phyloP scores from a whole-genome alignment of 202 grass and related monocot genomes.

The Panicum hallii region DNA sequence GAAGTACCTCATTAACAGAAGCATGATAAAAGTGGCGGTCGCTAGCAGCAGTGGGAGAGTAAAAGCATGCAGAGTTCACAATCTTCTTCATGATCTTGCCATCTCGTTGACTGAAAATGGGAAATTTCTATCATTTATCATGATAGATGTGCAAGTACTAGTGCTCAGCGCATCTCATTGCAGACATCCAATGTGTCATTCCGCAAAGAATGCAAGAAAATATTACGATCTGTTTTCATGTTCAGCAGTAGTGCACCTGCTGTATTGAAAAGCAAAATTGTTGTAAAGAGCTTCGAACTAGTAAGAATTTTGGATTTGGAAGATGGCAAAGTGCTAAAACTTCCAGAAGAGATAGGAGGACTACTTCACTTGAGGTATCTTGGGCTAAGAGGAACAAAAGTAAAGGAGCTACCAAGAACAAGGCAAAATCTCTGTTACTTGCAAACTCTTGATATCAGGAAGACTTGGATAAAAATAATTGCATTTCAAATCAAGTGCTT shows the following conservation, averaged over 20 bases:
- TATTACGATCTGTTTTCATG: conserved; percentile 51
- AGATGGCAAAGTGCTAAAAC: conserved; percentile 35
- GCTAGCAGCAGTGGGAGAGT: conserved; percentile 51
- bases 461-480: conserved; percentile 43
- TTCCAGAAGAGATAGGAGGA: conserved; percentile 51
- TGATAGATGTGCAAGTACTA: conserved; percentile 19
- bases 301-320: conserved; percentile 59
- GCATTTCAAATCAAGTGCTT: conserved; percentile 47
- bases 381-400: conserved; percentile 49
- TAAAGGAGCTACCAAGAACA: conserved; percentile 56
- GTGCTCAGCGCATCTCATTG: conserved; percentile 36
- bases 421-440: conserved; percentile 46
- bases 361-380: conserved; percentile 58
- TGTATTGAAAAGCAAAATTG: conserved; percentile 23
- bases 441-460: conserved; percentile 60
- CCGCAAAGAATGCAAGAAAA: conserved; percentile 33
- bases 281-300: conserved; percentile 43
- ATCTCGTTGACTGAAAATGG: conserved; percentile 50
- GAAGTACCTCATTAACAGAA: conserved; percentile 64
- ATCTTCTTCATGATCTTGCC: conserved; percentile 62
- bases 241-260: conserved; percentile 13
- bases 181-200: conserved; percentile 31
- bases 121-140: conserved; percentile 41
- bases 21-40: conserved; percentile 54
- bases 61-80: conserved; percentile 61